phyloP scores from a whole-genome alignment of 2,329 filamentous ascomycete genomes.

The Colletotrichum kahawae region DNA sequence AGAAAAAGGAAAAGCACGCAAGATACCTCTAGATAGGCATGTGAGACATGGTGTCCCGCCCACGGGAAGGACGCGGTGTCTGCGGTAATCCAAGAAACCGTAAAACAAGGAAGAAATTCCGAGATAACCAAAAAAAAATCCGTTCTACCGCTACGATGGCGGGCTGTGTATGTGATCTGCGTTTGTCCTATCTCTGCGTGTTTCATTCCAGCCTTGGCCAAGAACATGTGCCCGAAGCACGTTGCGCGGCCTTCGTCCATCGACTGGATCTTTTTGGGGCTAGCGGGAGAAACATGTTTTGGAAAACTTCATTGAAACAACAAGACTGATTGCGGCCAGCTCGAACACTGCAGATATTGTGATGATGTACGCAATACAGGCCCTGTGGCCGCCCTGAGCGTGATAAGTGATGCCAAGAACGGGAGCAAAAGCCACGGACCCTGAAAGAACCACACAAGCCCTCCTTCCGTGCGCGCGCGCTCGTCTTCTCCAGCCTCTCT shows the following conservation, averaged over 20 bases:
- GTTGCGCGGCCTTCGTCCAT: conserved; percentile 3
- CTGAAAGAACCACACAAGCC: neutral
- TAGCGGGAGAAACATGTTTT: neutral
- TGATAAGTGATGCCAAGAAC: neutral
- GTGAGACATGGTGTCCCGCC: conserved; percentile 11
- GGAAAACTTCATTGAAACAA: neutral
- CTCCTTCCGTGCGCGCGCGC: neutral
- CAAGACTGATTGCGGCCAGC: neutral
- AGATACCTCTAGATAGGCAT: conserved; percentile 15
- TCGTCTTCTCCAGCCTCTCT: neutral
- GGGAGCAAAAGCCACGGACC: neutral
- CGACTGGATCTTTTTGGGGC: neutral
- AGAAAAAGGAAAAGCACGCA: neutral
- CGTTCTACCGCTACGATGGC: neutral
- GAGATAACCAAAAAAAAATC: neutral
- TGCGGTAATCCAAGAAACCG: neutral
- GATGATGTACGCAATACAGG: neutral
- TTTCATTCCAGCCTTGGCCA: neutral
- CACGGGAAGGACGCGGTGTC: neutral
- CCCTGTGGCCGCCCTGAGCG: neutral
- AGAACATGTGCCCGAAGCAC: conserved; percentile 2
- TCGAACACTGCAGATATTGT: neutral
- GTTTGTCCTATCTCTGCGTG: neutral
- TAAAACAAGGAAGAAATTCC: conserved; percentile 6
- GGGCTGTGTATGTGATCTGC: neutral